phyloP scores from a whole-genome alignment of 1,139 yeast species.

The Diutina neorugosa region DNA sequence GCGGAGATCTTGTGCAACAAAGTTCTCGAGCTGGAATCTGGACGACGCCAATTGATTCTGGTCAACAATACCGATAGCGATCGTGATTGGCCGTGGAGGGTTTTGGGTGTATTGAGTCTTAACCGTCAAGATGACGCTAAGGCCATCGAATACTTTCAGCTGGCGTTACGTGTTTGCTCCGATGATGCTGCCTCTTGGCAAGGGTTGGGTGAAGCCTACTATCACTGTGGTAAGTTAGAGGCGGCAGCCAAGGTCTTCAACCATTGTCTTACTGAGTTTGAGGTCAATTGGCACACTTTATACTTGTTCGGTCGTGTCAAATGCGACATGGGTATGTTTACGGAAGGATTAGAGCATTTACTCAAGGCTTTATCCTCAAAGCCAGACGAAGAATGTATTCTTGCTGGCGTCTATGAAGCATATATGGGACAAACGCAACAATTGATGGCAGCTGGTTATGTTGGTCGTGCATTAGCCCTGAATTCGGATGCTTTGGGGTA shows the following conservation, averaged over 20 bases:
- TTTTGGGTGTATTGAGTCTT: slow-evolving; percentile 67
- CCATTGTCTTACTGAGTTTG: slow-evolving; percentile 43
- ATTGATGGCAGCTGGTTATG: slow-evolving; percentile 48
- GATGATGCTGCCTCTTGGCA: slow-evolving; percentile 76
- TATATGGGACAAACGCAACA: slow-evolving; percentile 41
- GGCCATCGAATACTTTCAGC: slow-evolving; percentile 84
- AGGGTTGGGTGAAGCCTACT: slow-evolving; percentile 89
- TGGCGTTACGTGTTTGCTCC: slow-evolving; percentile 60
- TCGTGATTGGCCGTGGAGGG: slow-evolving; percentile 75
- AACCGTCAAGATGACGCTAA: slow-evolving; percentile 63
- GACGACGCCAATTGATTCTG: slow-evolving; percentile 36
- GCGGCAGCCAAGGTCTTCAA: slow-evolving; percentile 79
- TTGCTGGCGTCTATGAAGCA: slow-evolving; percentile 47
- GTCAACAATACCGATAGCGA: slow-evolving; percentile 21
- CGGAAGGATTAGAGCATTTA: slow-evolving; percentile 20
- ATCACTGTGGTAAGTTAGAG: slow-evolving; percentile 71
- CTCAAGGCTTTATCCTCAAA: slow-evolving; percentile 26
- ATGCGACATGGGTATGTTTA: slow-evolving; percentile 28
- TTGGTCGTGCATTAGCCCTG: slow-evolving; percentile 40
- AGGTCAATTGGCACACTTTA: slow-evolving; percentile 39
- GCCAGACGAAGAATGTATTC: slow-evolving; percentile 45
- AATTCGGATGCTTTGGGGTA: slow-evolving; percentile 35
- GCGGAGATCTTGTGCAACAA: slow-evolving; percentile 66
- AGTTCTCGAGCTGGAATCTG: slow-evolving; percentile 50
- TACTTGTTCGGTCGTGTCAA: slow-evolving; percentile 59